phyloP scores from a whole-genome alignment of 192 early-diverging fungal species.

The Glomus cerebriforme region DNA sequence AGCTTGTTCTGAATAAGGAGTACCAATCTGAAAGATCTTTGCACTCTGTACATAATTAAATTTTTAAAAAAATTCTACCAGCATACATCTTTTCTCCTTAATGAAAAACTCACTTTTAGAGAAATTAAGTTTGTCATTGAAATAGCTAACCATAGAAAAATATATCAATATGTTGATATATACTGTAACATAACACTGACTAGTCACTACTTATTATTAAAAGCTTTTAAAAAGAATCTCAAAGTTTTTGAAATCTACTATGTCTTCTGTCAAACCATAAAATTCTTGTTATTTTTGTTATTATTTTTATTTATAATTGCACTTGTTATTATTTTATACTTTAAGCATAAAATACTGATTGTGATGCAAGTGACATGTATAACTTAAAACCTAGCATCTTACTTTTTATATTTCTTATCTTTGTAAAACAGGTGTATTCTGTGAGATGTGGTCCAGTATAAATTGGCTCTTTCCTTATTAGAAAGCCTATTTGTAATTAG shows the following conservation, averaged over 20 bases:
- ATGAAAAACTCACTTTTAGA: conserved; percentile 24
- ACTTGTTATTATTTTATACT: background rate
- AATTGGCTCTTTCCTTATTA: conserved; percentile 21
- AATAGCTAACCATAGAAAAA: background rate
- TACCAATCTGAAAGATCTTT: conserved; percentile 29
- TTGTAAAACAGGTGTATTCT: conserved; percentile 21
- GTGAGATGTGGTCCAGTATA: conserved; percentile 27
- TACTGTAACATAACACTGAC: no score
- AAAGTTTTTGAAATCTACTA: no score
- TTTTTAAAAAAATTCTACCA: conserved; percentile 26
- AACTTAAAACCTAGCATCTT: no score
- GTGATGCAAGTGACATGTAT: no score
- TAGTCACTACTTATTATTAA: no score
- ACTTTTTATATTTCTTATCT: no score
- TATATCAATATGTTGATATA: background rate
- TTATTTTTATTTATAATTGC: no score
- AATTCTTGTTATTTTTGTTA: no score
- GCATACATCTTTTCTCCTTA: conserved; percentile 13
- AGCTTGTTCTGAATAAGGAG: conserved; percentile 17
- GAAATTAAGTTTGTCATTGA: conserved; percentile 20
- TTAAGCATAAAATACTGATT: no score
- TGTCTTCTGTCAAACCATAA: no score
- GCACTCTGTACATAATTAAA: conserved; percentile 22
- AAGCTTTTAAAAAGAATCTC: no score
- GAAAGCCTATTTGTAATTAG: conserved; percentile 24